A percentile compares a stretch with the other conserved stretches of the same genome.
Conservation (phyloP, 768 basidiomycete species). For the Termitomyces sp. region DNA sequence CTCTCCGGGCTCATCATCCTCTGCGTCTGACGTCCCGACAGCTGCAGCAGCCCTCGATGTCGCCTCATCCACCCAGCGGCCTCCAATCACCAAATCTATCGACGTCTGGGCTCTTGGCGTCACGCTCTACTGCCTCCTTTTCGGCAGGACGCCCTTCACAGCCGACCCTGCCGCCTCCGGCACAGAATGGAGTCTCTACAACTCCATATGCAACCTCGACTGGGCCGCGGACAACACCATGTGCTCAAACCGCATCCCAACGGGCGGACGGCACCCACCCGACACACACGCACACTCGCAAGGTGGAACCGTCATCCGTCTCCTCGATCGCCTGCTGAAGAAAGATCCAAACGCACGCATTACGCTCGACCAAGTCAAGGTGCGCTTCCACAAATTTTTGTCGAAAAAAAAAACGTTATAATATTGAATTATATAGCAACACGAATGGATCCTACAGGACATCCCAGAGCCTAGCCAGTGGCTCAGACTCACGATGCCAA, state of each 20-base stretch:
- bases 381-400: conserved; percentile 6
- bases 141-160: conserved; percentile 77
- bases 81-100: conserved; percentile 83
- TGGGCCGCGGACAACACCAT: conserved; percentile 64
- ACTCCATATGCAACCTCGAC: conserved; percentile 70
- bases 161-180: conserved; percentile 20
- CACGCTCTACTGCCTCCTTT: conserved; percentile 91
- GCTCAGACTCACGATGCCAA: conserved; percentile 44
- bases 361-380: conserved; percentile 80
- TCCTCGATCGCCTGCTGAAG: conserved; percentile 73
- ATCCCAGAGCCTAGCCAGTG: conserved; percentile 62
- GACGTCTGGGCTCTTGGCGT: conserved; percentile 98
- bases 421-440: conserved; percentile 28
- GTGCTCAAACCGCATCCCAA: conserved; percentile 62
- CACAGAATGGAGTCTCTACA: conserved; percentile 71
- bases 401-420: too few relatives aligned
- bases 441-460: conserved; percentile 66
- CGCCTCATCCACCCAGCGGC: conserved; percentile 26
- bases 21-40: conserved; percentile 5
- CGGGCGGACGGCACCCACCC: conserved; percentile 52
- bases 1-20: conserved; percentile 12
- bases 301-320: conserved; percentile 57
- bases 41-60: conserved; percentile 15
- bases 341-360: conserved; percentile 76
- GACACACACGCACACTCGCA: conserved; percentile 33